Percentiles rank a stretch among this genome's conserved stretches.
These are phyloP conservation scores for Psophocarpus tetragonolobus DNA, from an alignment of 306 rosid genomes.

Conservation along the genomic window DNA sequence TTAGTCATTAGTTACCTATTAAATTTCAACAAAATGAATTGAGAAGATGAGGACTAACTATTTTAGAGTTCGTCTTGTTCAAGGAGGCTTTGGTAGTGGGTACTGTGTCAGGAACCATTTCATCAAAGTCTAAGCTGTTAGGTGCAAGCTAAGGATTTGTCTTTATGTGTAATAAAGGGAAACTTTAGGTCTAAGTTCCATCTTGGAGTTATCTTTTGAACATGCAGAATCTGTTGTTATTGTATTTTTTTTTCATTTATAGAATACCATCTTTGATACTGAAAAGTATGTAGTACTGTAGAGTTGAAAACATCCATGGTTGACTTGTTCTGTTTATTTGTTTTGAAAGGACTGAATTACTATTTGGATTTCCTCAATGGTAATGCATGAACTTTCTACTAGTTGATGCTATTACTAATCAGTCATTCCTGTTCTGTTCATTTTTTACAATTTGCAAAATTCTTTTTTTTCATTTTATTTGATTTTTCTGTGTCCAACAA, in stretches of 20 bases:
- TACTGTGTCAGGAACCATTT: not conserved
- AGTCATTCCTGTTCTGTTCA: conserved; percentile 1
- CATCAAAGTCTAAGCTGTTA: not conserved
- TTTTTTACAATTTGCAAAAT: conserved; percentile 4
- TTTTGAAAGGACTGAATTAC: conserved; percentile 10
- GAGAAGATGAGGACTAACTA: no score
- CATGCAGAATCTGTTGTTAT: not conserved
- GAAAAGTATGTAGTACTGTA: not conserved
- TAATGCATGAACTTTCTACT: conserved; percentile 12
- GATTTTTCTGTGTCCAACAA: conserved; percentile 33
- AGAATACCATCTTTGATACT: not conserved
- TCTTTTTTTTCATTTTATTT: conserved; percentile 30
- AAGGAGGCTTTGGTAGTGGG: not conserved
- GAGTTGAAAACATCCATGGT: not conserved
- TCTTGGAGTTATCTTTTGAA: not conserved
- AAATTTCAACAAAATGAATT: no score
- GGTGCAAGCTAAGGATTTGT: not conserved
- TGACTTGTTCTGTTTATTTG: conserved; percentile 2
- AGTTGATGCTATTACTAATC: not conserved
- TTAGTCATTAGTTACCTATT: no score
- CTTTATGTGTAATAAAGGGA: not conserved
- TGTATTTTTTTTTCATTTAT: not conserved
- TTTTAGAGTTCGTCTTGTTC: not conserved
- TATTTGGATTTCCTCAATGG: conserved; percentile 29
- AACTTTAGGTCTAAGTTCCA: not conserved